phyloP scores from a whole-genome alignment of 2,329 filamentous ascomycete genomes.

The Fusarium bulbicola region DNA sequence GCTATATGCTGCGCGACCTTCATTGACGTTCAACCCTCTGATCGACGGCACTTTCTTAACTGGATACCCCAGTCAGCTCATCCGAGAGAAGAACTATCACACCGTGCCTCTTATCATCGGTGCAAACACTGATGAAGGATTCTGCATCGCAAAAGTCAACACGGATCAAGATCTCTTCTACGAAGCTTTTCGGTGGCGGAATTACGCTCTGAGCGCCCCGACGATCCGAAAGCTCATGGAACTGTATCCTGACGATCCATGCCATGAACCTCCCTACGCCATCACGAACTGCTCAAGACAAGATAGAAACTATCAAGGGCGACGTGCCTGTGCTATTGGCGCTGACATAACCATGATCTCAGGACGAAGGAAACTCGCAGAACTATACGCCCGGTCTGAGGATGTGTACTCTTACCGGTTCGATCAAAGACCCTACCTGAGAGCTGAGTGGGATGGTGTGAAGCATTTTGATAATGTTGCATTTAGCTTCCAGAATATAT shows the following conservation, averaged over 20 bases:
- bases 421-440: constrained; percentile 56
- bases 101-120: constrained; percentile 57
- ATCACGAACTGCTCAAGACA: constrained; percentile 37
- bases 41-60: constrained; percentile 59
- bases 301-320: constrained; percentile 49
- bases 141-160: constrained; percentile 51
- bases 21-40: constrained; percentile 53
- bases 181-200: constrained; percentile 49
- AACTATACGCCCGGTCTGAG: constrained; percentile 49
- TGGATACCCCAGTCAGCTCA: constrained; percentile 57
- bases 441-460: constrained; percentile 51
- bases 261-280: constrained; percentile 52
- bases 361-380: constrained; percentile 55
- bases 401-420: constrained; percentile 60
- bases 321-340: constrained; percentile 56
- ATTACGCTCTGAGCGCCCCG: constrained; percentile 56
- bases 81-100: constrained; percentile 53
- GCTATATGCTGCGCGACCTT: constrained; percentile 49
- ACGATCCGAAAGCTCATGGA: constrained; percentile 55
- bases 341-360: constrained; percentile 60
- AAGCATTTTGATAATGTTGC: constrained; percentile 61
- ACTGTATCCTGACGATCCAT: constrained; percentile 60
- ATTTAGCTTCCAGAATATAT: constrained; percentile 62
- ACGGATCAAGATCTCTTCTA: constrained; percentile 55
- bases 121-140: constrained; percentile 60